Conservation (phyloP, 345 rosid species). For the Populus alba region DNA sequence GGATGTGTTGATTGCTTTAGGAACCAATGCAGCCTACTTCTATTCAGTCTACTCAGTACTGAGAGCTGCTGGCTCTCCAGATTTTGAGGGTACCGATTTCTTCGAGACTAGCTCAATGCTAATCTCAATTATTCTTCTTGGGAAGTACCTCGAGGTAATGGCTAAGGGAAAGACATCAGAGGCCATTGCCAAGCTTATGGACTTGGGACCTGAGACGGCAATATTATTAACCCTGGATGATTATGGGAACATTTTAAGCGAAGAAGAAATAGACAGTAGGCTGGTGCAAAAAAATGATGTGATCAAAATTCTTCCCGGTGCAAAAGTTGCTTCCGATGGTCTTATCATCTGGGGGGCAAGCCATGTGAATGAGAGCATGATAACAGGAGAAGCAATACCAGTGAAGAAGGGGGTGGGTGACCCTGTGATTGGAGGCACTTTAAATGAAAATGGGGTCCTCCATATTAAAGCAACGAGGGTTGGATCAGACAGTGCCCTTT, state of each 20-base stretch:
- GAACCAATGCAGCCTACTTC: conserved; percentile 91
- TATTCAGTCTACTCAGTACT: conserved; percentile 74
- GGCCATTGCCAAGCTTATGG: conserved; percentile 93
- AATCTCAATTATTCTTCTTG: conserved; percentile 84
- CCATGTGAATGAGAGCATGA: conserved; percentile 58
- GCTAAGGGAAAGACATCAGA: conserved; percentile 91
- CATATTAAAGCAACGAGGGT: conserved; percentile 76
- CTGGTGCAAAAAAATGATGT: conserved; percentile 79
- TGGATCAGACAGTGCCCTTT: conserved; percentile 91
- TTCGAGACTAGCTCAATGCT: conserved; percentile 98
- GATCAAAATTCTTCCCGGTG: conserved; percentile 55
- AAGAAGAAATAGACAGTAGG: conserved; percentile 81
- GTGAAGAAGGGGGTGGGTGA: conserved; percentile 74
- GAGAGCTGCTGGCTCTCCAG: conserved; percentile 65
- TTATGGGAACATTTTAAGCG: conserved; percentile 56
- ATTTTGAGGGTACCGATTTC: conserved; percentile 71
- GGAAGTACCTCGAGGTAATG: conserved; percentile 82
- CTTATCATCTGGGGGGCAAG: conserved; percentile 48
- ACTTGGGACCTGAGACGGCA: conserved; percentile 74
- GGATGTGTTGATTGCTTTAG: conserved; percentile 91
- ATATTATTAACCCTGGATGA: conserved; percentile 52
- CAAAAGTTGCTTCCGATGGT: conserved; percentile 53
- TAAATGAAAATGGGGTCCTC: conserved; percentile 82
- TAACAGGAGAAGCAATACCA: conserved; percentile 47
- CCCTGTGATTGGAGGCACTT: conserved; percentile 81